These are phyloP conservation scores for Pilatotrama ljubarskyi DNA, from an alignment of 768 basidiomycete species.

Conservation along the genomic window DNA sequence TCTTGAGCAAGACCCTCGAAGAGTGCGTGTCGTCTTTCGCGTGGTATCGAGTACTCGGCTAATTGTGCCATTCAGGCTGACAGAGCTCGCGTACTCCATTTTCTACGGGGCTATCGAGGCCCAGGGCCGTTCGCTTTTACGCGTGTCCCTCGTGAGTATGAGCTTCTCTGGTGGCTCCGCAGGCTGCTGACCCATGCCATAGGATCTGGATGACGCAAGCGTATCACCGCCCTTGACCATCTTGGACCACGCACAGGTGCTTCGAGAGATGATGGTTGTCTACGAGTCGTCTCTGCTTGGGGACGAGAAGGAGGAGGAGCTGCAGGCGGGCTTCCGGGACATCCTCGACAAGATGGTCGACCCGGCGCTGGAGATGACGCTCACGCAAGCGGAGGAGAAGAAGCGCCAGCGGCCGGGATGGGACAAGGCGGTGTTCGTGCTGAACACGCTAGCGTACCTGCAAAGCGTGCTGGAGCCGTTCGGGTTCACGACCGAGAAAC, in stretches of 20 bases:
- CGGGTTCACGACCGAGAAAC: constrained; percentile 65
- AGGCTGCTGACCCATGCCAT: not conserved
- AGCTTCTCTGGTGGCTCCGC: not conserved
- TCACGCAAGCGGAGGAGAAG: constrained; percentile 65
- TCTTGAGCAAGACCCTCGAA: constrained; percentile 71
- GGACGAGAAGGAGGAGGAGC: constrained; percentile 37
- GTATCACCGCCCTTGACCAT: constrained; percentile 74
- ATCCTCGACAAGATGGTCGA: constrained; percentile 85
- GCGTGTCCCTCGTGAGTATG: constrained; percentile 52
- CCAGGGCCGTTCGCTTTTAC: constrained; percentile 68
- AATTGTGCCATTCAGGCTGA: constrained; percentile 53
- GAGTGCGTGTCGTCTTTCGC: constrained; percentile 51
- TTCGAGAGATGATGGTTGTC: constrained; percentile 87
- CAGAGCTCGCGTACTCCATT: constrained; percentile 73
- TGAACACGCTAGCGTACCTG: constrained; percentile 85
- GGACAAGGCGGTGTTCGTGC: constrained; percentile 81
- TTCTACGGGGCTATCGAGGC: constrained; percentile 89
- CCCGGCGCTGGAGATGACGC: constrained; percentile 78
- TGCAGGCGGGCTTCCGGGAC: constrained; percentile 54
- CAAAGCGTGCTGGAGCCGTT: constrained; percentile 68
- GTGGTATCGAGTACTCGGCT: not conserved
- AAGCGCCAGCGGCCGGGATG: constrained; percentile 55
- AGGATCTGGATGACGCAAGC: constrained; percentile 72
- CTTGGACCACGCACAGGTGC: constrained; percentile 78
- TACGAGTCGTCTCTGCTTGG: constrained; percentile 85